Evolutionary conservation across 163 green algal genomes (phyloP).

Genomic region (Prototheca wickerhamii): DNA sequence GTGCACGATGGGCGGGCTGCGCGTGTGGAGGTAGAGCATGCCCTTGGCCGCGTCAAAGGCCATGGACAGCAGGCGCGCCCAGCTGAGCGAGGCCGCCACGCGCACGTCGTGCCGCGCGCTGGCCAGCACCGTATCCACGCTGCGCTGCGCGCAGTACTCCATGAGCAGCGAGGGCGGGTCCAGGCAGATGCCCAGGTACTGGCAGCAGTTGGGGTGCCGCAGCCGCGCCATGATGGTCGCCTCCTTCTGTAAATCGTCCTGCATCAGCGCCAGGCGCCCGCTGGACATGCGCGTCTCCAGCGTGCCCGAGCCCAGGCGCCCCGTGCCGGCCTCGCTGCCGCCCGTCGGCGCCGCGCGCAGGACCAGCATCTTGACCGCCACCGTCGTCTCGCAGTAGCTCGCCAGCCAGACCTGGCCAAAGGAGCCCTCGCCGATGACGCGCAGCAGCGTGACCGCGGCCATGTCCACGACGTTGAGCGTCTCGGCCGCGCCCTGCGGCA

Average conservation of each 20-base stretch:
- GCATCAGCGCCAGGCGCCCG: background rate
- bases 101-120: background rate
- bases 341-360: background rate
- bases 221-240: slow-evolving; percentile 35
- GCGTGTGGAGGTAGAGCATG: slow-evolving; percentile 61
- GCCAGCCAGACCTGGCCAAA: slow-evolving; percentile 60
- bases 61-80: slow-evolving; percentile 38
- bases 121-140: slow-evolving; percentile 19
- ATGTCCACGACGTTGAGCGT: slow-evolving; percentile 13
- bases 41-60: slow-evolving; percentile 51
- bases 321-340: too few species aligned
- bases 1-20: slow-evolving; percentile 45
- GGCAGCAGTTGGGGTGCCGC: slow-evolving; percentile 38
- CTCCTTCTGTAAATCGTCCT: slow-evolving; percentile 28
- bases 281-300: background rate
- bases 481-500: background rate
- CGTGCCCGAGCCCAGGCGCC: background rate
- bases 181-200: slow-evolving; percentile 61
- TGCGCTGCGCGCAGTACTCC: slow-evolving; percentile 61
- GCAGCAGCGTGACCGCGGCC: slow-evolving; percentile 51
- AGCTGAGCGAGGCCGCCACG: slow-evolving; percentile 26
- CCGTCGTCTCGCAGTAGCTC: slow-evolving; percentile 18
- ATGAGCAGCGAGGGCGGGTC: slow-evolving; percentile 65
- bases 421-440: slow-evolving; percentile 65
- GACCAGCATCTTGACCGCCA: slow-evolving; percentile 33